Evolutionary conservation across 2,329 filamentous ascomycete genomes (phyloP).

Genomic region (Penicillium digitatum): DNA sequence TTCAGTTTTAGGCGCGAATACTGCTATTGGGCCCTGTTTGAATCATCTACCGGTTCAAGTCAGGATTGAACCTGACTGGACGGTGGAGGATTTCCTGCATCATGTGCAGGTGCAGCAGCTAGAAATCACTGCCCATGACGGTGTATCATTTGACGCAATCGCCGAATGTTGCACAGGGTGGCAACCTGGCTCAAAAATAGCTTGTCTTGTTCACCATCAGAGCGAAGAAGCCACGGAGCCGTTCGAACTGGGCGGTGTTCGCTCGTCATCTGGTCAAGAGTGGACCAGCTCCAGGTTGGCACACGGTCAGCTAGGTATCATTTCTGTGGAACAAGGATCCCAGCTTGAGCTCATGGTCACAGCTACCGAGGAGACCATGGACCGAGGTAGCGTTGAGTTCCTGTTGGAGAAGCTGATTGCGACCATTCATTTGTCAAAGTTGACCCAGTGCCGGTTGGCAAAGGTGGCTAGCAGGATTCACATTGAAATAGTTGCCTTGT

Average conservation of each 20-base stretch:
- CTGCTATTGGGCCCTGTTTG: conserved; percentile 6
- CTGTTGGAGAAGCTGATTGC: background rate
- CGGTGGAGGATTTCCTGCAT: conserved; percentile 6
- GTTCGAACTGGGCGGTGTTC: background rate
- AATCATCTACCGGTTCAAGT: conserved; percentile 10
- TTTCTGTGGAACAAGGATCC: background rate
- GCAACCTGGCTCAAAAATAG: background rate
- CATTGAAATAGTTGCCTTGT: background rate
- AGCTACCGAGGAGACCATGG: background rate
- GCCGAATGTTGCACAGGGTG: background rate
- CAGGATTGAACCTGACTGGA: background rate
- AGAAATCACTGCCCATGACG: conserved; percentile 2
- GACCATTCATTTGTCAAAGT: background rate
- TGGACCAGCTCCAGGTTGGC: background rate
- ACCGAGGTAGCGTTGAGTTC: background rate
- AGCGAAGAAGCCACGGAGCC: background rate
- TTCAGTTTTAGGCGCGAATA: conserved; percentile 3
- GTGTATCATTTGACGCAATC: background rate
- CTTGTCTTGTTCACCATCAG: background rate
- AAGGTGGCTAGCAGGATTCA: background rate
- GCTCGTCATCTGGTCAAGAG: background rate
- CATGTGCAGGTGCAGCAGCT: conserved; percentile 15
- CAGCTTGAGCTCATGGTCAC: background rate
- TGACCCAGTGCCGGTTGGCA: background rate
- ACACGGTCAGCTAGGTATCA: background rate